Evolutionary conservation across 2,329 filamentous ascomycete genomes (phyloP).

Genomic region (Iodosphaeria phyllophila): DNA sequence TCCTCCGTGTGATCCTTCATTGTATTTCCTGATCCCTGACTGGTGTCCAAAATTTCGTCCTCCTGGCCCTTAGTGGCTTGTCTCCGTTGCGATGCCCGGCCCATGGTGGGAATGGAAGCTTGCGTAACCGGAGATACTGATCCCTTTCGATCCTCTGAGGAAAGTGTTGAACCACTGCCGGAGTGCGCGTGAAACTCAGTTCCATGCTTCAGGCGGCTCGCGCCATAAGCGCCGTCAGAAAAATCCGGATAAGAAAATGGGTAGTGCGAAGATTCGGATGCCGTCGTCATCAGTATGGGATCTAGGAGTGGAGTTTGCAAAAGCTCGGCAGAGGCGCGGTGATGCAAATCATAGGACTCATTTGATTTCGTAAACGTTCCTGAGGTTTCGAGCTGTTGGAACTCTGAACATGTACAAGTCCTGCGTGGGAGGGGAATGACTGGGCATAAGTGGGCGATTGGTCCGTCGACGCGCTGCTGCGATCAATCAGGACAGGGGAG

Average conservation of each 20-base stretch:
- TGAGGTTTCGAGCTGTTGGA: no score
- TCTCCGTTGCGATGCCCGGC: constrained; percentile 8
- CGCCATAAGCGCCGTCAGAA: constrained; percentile 22
- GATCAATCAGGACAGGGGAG: no score
- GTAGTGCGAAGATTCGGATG: constrained; percentile 32
- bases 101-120: constrained; percentile 12
- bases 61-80: constrained; percentile 22
- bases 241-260: constrained; percentile 29
- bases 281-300: constrained; percentile 28
- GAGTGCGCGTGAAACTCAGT: constrained; percentile 13
- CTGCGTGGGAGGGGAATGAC: no score
- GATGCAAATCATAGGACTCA: no score
- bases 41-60: constrained; percentile 22
- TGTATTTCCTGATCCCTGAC: constrained; percentile 23
- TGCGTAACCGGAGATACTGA: constrained; percentile 18
- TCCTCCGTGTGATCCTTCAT: constrained; percentile 35
- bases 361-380: no score
- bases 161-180: constrained; percentile 14
- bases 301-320: no score
- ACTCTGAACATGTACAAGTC: no score
- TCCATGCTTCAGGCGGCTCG: constrained; percentile 18
- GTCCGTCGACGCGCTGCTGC: no score
- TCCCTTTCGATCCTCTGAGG: constrained; percentile 17
- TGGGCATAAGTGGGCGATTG: no score
- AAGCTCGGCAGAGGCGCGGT: no score